Percentiles rank a stretch among this genome's conserved stretches.
These are phyloP conservation scores for Aspergillaceae sp. DNA, from an alignment of 2,329 filamentous ascomycete genomes.

Conservation along the genomic window DNA sequence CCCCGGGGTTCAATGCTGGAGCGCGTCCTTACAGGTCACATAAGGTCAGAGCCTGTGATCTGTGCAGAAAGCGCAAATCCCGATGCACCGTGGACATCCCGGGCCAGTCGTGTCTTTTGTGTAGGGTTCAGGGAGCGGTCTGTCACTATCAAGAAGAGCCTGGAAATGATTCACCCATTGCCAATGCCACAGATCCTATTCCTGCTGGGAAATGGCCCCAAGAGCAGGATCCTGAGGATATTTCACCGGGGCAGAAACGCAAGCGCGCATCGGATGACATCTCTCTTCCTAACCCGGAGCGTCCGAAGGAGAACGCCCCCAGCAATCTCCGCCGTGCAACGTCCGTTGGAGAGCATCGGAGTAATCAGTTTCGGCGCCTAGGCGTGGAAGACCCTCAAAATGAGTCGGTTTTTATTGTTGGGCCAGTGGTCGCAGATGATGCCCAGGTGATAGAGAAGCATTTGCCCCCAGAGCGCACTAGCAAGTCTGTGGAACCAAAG, in stretches of 20 bases:
- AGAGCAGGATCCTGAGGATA: slow-evolving; percentile 15
- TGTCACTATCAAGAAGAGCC: slow-evolving; percentile 46
- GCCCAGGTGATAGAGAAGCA: slow-evolving; percentile 54
- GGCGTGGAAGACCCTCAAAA: slow-evolving; percentile 30
- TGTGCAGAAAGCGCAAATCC: slow-evolving; percentile 54
- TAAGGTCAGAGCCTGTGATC: slow-evolving; percentile 51
- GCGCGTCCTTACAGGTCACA: slow-evolving; percentile 54
- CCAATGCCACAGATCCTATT: slow-evolving; percentile 18
- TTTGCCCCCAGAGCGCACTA: slow-evolving; percentile 38
- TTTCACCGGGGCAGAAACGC: slow-evolving; percentile 26
- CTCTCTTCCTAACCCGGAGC: slow-evolving; percentile 15
- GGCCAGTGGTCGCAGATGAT: slow-evolving; percentile 52
- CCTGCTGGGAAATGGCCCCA: slow-evolving; percentile 18
- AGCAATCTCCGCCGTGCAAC: slow-evolving; percentile 15
- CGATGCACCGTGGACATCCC: slow-evolving; percentile 51
- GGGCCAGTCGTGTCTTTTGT: slow-evolving; percentile 48
- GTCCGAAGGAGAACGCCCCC: slow-evolving; percentile 11
- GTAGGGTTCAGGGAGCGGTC: slow-evolving; percentile 49
- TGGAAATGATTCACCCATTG: slow-evolving; percentile 15
- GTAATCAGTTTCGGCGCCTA: slow-evolving; percentile 24
- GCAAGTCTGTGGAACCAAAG: slow-evolving; percentile 29
- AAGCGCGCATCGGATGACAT: slow-evolving; percentile 25
- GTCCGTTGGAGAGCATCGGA: slow-evolving; percentile 18
- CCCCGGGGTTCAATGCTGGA: slow-evolving; percentile 32
- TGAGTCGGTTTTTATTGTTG: slow-evolving; percentile 48